phyloP scores from a whole-genome alignment of 1,139 yeast genomes.

The Chernovozyma aurita region DNA sequence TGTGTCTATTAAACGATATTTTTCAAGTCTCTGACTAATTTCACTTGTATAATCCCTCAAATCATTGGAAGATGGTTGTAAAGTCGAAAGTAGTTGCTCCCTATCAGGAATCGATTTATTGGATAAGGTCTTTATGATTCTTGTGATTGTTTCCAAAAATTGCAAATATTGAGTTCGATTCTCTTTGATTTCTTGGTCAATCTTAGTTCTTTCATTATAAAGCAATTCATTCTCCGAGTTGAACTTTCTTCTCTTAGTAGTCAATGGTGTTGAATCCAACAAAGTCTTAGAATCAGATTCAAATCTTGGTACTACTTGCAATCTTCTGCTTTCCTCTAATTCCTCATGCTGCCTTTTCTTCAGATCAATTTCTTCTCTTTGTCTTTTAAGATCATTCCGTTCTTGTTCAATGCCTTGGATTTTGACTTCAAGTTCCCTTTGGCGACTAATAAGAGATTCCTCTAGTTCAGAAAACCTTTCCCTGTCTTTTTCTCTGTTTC shows the following conservation, averaged over 20 bases:
- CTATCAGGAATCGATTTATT: slow-evolving; percentile 1
- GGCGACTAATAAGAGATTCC: slow-evolving; percentile 5
- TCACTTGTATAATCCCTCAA: slow-evolving; percentile 1
- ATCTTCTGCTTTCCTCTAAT: not conserved
- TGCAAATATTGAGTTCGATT: slow-evolving; percentile 9
- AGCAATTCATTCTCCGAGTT: slow-evolving; percentile 1
- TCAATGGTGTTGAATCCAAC: slow-evolving; percentile 1
- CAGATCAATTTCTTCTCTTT: slow-evolving; percentile 5
- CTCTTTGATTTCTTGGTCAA: slow-evolving; percentile 4
- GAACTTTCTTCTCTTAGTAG: not conserved
- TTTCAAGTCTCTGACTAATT: slow-evolving; percentile 1
- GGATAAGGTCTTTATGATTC: slow-evolving; percentile 6
- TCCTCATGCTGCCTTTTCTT: slow-evolving; percentile 3
- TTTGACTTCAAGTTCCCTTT: slow-evolving; percentile 7
- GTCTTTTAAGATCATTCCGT: not conserved
- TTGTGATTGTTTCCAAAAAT: slow-evolving; percentile 8
- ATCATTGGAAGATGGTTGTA: slow-evolving; percentile 6
- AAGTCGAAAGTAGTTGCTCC: slow-evolving; percentile 5
- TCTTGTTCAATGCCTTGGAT: slow-evolving; percentile 1
- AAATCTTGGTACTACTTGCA: not conserved
- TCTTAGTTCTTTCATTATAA: slow-evolving; percentile 2
- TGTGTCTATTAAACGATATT: slow-evolving; percentile 1
- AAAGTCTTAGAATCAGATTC: not conserved
- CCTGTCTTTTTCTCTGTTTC: slow-evolving; percentile 7
- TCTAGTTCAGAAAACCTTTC: slow-evolving; percentile 7